Evolutionary conservation across 768 basidiomycete species (phyloP).

Genomic region (Piloderma croceum): DNA sequence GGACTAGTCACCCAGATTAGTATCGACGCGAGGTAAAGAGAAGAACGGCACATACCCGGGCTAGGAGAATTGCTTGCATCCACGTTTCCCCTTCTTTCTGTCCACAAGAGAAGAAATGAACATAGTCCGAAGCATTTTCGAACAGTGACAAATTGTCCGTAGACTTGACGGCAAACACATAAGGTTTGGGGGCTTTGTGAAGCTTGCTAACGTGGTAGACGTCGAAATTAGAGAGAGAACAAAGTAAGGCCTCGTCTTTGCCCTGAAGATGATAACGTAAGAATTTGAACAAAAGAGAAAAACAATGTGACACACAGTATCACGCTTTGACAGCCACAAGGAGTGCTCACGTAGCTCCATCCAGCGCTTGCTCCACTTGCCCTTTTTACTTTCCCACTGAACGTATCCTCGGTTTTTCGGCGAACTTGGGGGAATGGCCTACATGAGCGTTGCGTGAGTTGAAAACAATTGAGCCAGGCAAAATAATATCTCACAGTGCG

Average conservation of each 20-base stretch:
- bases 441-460: background rate
- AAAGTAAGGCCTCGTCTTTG: slow-evolving; percentile 78
- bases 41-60: slow-evolving; percentile 57
- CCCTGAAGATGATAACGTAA: slow-evolving; percentile 41
- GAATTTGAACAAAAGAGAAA: slow-evolving; percentile 8
- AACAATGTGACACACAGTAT: slow-evolving; percentile 51
- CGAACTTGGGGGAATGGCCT: slow-evolving; percentile 45
- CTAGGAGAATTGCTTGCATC: slow-evolving; percentile 76
- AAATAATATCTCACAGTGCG: slow-evolving; percentile 52
- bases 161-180: slow-evolving; percentile 82
- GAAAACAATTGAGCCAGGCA: slow-evolving; percentile 35
- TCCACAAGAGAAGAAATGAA: slow-evolving; percentile 79
- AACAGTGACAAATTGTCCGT: slow-evolving; percentile 83
- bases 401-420: slow-evolving; percentile 56
- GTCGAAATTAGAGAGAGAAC: slow-evolving; percentile 85
- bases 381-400: slow-evolving; percentile 85
- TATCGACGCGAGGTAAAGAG: background rate
- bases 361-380: slow-evolving; percentile 95
- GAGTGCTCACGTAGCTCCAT: slow-evolving; percentile 82
- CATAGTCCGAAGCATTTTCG: slow-evolving; percentile 82
- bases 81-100: slow-evolving; percentile 69
- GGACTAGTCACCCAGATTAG: slow-evolving; percentile 43
- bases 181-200: slow-evolving; percentile 80
- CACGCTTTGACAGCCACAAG: slow-evolving; percentile 84
- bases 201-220: slow-evolving; percentile 73